Evolutionary conservation across 768 basidiomycete species (phyloP).

Genomic region (Dentipellis fragilis): DNA sequence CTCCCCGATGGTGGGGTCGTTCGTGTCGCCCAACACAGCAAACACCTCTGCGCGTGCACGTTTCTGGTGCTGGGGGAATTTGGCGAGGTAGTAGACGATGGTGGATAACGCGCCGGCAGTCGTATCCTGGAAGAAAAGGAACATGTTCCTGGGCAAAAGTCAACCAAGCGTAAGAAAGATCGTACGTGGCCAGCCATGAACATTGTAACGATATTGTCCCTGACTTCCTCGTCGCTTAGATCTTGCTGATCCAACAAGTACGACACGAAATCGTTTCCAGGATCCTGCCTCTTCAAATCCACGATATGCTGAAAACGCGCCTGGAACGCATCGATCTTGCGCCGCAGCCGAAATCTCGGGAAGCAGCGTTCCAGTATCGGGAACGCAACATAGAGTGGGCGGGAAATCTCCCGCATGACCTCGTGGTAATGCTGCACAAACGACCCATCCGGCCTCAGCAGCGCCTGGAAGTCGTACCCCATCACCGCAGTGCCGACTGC

Average conservation of each 20-base stretch:
- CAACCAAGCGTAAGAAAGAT: background rate
- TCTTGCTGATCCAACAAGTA: slow-evolving; percentile 4
- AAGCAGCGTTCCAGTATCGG: slow-evolving; percentile 7
- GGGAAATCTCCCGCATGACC: slow-evolving; percentile 6
- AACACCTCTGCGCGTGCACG: background rate
- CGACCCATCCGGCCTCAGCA: slow-evolving; percentile 4
- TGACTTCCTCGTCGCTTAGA: background rate
- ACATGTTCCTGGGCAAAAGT: background rate
- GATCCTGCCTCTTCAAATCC: slow-evolving; percentile 4
- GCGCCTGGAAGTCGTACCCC: slow-evolving; percentile 13
- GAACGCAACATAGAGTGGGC: slow-evolving; percentile 5
- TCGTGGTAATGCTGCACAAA: slow-evolving; percentile 5
- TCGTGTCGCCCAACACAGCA: background rate
- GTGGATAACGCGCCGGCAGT: background rate
- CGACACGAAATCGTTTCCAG: slow-evolving; percentile 7
- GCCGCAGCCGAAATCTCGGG: background rate
- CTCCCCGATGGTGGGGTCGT: background rate
- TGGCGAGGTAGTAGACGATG: background rate
- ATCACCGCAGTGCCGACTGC: slow-evolving; percentile 8
- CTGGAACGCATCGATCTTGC: background rate
- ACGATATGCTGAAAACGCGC: background rate
- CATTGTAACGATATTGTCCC: background rate
- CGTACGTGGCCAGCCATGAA: background rate
- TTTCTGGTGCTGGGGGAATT: background rate
- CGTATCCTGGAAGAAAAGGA: background rate